Evolutionary conservation across 108 stramenopile species (phyloP), one percentile per base, ranked within the genome.

Genomic region (Fragilaria crotonensis): DNA sequence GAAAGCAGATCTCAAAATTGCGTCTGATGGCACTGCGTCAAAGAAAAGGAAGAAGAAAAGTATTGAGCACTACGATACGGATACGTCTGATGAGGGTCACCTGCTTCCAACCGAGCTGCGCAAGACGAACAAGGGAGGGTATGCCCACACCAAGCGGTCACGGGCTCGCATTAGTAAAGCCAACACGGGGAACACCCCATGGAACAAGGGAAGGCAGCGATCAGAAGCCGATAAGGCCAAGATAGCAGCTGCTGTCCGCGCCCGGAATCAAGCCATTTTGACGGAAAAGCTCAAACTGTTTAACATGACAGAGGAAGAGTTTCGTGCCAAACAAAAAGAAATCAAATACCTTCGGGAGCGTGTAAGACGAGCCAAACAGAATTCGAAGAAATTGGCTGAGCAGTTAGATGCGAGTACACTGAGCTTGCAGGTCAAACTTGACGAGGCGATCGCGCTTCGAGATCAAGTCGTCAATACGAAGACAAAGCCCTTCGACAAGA

Each of bases 291-390:
- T 79, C n/a, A 55, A 70, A 41, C 22, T 59, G 9, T 25, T 73
- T 30, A 73, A 73, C 11, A 63, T 80, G 79, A 59, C 72, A 0
- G 71, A 76, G 67, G 79, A 80, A 60, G 72, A 73, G 45, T 80
- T 47, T 3, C 4, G 48, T 11, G 22, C 32, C 31, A 70, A 69
- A 47, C 71, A 76, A 46, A 60, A 59, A 48, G 48, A 80, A 54
- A 64, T 74, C 52, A 79, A 74, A 23, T 71, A 71, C 49, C 48
- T 74, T 3, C 21, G 78, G 27, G 73, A 79, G 30, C 53, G 73
- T 0, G 32, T 79, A 1, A 67, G 79, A 33, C 47, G 71, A 47
- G 52, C 67, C 0, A 76, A 79, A 33, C 9, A 58, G 18, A 11
- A 52, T 17, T 44, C 21, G 19, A 20, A 41, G 25, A 45, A 45